phyloP scores from a whole-genome alignment of 73 alveolate species.

The Paramecium bursaria region DNA sequence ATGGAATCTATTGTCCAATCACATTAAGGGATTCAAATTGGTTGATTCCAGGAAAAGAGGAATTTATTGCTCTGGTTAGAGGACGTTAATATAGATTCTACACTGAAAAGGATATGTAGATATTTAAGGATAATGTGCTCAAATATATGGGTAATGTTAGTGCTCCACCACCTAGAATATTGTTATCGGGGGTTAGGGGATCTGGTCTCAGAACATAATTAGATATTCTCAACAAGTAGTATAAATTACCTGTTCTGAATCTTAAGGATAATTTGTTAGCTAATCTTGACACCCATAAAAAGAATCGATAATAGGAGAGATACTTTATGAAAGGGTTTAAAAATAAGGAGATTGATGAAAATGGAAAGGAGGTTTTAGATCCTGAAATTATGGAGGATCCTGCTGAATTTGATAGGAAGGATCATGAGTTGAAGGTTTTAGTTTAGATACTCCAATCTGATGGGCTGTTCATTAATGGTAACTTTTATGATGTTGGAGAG shows the following conservation, averaged over 20 bases:
- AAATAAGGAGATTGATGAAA: constrained; percentile 82
- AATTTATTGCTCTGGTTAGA: constrained; percentile 85
- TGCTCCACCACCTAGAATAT: constrained; percentile 96
- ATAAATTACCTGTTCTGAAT: constrained; percentile 81
- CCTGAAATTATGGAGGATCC: constrained; percentile 96
- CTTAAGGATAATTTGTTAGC: constrained; percentile 80
- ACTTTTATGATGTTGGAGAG: constrained; percentile 92
- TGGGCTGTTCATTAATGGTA: constrained; percentile 87
- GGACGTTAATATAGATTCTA: constrained; percentile 92
- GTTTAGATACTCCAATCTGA: constrained; percentile 78
- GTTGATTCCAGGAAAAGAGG: constrained; percentile 94
- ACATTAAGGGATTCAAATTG: constrained; percentile 89
- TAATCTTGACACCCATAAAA: constrained; percentile 77
- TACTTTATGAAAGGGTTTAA: constrained; percentile 89
- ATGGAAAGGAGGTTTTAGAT: constrained; percentile 88
- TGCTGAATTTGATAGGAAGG: constrained; percentile 92
- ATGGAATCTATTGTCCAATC: constrained; percentile 95
- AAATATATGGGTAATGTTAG: constrained; percentile 75
- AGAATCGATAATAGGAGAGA: constrained; percentile 87
- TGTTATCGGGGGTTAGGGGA: constrained; percentile 86
- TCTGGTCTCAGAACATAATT: constrained; percentile 78
- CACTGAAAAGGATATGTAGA: constrained; percentile 94
- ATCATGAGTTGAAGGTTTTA: constrained; percentile 88
- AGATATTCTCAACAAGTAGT: constrained; percentile 75
- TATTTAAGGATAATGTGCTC: constrained; percentile 88